Percentiles rank a stretch among this genome's conserved stretches.
Conservation (phyloP, 805 yeast species). For the Priceomyces haplophilus region DNA sequence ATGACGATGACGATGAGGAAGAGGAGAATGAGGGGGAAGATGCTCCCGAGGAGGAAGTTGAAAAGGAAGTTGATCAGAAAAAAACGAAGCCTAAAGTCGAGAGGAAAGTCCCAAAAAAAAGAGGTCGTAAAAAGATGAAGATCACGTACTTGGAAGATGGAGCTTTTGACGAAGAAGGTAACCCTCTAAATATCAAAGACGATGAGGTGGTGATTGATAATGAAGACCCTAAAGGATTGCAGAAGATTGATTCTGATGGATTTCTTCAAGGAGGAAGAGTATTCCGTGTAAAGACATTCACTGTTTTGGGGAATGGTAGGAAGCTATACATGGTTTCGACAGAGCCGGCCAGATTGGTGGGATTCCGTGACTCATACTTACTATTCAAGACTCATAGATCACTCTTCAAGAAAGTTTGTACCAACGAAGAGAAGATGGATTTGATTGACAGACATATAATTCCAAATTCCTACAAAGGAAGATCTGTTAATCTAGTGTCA, state of each 20-base stretch:
- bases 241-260: conserved; percentile 68
- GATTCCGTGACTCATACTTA: conserved; percentile 87
- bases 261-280: conserved; percentile 67
- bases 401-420: conserved; percentile 68
- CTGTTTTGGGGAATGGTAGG: conserved; percentile 62
- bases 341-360: conserved; percentile 94
- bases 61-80: conserved; percentile 18
- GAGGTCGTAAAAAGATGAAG: conserved; percentile 43
- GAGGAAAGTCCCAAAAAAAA: conserved; percentile 34
- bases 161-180: conserved; percentile 63
- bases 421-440: conserved; percentile 77
- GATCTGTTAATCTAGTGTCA: conserved; percentile 85
- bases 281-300: conserved; percentile 69
- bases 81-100: conserved; percentile 12
- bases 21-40: conserved; percentile 17
- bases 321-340: conserved; percentile 86
- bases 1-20: conserved; percentile 12
- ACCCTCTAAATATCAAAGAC: conserved; percentile 56
- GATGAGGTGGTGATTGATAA: conserved; percentile 75
- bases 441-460: conserved; percentile 75
- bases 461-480: conserved; percentile 87
- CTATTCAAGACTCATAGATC: conserved; percentile 82
- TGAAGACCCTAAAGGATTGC: conserved; percentile 75
- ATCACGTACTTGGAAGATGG: conserved; percentile 38
- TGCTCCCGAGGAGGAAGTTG: conserved; percentile 19